Evolutionary conservation across 2,329 filamentous ascomycete genomes (phyloP).

Genomic region (Stagonosporopsis vannaccii): DNA sequence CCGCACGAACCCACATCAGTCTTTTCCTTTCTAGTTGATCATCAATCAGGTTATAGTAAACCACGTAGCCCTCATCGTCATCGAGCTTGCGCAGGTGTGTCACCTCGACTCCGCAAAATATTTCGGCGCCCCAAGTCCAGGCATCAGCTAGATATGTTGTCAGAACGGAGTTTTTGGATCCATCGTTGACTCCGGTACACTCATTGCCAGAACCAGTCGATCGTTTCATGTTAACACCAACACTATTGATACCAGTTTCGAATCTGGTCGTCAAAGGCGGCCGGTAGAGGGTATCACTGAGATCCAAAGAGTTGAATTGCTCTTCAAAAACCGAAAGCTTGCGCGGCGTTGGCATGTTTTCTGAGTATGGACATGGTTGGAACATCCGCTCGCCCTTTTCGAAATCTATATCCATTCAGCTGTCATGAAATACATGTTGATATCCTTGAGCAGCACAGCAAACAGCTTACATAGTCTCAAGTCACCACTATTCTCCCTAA

Average conservation of each 20-base stretch:
- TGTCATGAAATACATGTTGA: neutral
- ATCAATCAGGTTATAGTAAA: neutral
- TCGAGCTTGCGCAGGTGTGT: constrained; percentile 61
- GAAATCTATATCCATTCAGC: neutral
- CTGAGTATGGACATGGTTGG: neutral
- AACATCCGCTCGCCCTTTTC: constrained; percentile 1
- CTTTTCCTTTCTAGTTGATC: neutral
- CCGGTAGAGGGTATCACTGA: constrained; percentile 62
- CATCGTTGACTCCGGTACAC: constrained; percentile 70
- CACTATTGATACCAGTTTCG: constrained; percentile 65
- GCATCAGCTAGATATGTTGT: constrained; percentile 74
- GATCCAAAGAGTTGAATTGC: constrained; percentile 13
- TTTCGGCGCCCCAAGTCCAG: constrained; percentile 75
- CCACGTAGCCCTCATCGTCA: neutral
- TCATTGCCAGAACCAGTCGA: constrained; percentile 70
- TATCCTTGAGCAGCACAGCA: neutral
- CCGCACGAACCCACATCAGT: constrained; percentile 1
- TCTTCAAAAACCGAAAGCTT: neutral
- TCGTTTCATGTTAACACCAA: constrained; percentile 69
- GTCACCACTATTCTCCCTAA: constrained; percentile 56
- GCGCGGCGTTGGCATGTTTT: neutral
- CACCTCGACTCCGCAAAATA: constrained; percentile 74
- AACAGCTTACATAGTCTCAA: constrained; percentile 31
- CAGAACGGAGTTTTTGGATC: constrained; percentile 70
- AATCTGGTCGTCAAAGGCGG: constrained; percentile 71